These are phyloP conservation scores for Aspergillus carlsbadensis DNA, from an alignment of 495 filamentous ascomycete genomes.

Conservation along the genomic window DNA sequence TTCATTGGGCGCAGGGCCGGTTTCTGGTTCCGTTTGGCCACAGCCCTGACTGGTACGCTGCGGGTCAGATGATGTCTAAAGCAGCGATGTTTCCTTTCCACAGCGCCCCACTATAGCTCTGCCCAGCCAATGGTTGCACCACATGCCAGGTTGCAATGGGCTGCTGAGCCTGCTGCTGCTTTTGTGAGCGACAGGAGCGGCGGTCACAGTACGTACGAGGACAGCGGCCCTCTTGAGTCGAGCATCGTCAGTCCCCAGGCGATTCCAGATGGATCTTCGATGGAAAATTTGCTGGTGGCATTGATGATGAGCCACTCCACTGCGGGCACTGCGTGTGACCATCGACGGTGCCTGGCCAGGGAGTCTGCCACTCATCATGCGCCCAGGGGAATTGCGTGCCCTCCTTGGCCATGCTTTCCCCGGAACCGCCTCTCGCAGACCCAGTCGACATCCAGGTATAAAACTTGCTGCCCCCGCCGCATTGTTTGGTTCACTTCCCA, in stretches of 20 bases:
- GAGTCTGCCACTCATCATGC: constrained; percentile 12
- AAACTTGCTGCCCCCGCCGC: constrained; percentile 22
- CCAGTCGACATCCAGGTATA: constrained; percentile 18
- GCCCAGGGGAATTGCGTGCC: constrained; percentile 18
- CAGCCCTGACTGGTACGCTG: constrained; percentile 15
- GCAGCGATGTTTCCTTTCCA: constrained; percentile 10
- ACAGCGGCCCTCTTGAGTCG: neutral
- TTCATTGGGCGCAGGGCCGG: constrained; percentile 28
- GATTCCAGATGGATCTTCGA: constrained; percentile 3
- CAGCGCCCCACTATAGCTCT: neutral
- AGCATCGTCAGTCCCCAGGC: neutral
- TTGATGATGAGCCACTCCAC: constrained; percentile 14
- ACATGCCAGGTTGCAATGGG: constrained; percentile 1
- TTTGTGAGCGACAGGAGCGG: neutral
- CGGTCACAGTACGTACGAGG: constrained; percentile 3
- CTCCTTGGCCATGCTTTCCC: constrained; percentile 16
- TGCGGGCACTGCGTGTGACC: constrained; percentile 22
- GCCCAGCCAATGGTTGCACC: constrained; percentile 6
- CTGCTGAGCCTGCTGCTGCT: neutral
- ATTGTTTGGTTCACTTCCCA: constrained; percentile 17
- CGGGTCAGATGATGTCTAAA: constrained; percentile 32
- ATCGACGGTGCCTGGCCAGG: neutral
- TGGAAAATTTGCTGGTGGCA: constrained; percentile 1
- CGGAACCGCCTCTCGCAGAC: constrained; percentile 15
- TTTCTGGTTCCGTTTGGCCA: constrained; percentile 46